A percentile compares a stretch with the other conserved stretches of the same genome.
phyloP scores from a whole-genome alignment of 2,329 filamentous ascomycete species.

The Cladobotryum protrusum region DNA sequence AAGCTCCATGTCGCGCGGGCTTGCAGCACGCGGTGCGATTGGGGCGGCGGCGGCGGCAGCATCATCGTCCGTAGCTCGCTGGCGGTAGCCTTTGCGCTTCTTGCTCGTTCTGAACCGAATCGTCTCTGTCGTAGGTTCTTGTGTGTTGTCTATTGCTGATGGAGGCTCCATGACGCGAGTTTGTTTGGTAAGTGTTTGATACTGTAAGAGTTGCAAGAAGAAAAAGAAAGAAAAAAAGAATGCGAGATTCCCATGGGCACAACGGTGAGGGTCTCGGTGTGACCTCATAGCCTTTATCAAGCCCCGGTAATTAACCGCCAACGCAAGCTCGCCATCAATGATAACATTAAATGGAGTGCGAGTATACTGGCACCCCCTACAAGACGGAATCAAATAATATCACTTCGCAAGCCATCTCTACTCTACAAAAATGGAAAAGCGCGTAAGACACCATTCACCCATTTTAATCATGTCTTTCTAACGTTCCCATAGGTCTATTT shows the following conservation, averaged over 20 bases:
- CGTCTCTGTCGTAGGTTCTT: slow-evolving; percentile 18
- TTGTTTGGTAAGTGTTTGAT: background rate
- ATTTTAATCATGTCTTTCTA: background rate
- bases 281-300: slow-evolving; percentile 3
- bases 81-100: slow-evolving; percentile 55
- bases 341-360: background rate
- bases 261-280: slow-evolving; percentile 2
- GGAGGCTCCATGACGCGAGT: slow-evolving; percentile 17
- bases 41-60: background rate
- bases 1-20: background rate
- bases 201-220: background rate
- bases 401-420: too few relatives aligned
- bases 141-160: slow-evolving; percentile 14
- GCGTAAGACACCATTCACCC: slow-evolving; percentile 20
- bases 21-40: slow-evolving; percentile 4
- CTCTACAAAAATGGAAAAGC: slow-evolving; percentile 24
- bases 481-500: slow-evolving; percentile 47
- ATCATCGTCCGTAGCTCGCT: slow-evolving; percentile 30
- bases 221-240: background rate
- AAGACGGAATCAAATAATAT: too few relatives aligned
- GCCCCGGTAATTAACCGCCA: slow-evolving; percentile 7
- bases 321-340: background rate
- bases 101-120: slow-evolving; percentile 52
- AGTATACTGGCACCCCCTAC: too few relatives aligned
- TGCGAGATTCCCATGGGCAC: background rate